phyloP scores from a whole-genome alignment of 768 basidiomycete species.

The Suillus brevipes region DNA sequence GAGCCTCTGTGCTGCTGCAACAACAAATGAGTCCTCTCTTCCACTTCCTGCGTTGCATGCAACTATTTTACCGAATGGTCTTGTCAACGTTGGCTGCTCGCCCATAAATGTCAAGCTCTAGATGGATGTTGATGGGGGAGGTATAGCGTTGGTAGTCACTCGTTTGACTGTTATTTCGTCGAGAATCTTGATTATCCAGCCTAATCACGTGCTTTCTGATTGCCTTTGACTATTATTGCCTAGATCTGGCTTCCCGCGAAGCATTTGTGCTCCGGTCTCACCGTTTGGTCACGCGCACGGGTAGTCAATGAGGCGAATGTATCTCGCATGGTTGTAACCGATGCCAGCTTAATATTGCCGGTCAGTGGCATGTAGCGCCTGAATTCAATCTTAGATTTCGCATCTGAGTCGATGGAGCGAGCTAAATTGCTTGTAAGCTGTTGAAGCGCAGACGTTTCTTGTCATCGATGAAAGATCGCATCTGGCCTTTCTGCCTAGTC shows the following conservation, averaged over 20 bases:
- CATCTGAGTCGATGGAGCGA: neutral
- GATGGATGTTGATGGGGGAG: neutral
- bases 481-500: no score
- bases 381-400: neutral
- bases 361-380: neutral
- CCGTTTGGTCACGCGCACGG: neutral
- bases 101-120: constrained; percentile 4
- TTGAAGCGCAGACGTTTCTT: neutral
- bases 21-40: constrained; percentile 16
- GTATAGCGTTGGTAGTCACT: neutral
- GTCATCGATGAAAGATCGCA: neutral
- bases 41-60: neutral
- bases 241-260: neutral
- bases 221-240: neutral
- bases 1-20: constrained; percentile 27
- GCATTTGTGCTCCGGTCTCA: neutral
- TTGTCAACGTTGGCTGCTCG: constrained; percentile 7
- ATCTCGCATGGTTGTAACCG: neutral
- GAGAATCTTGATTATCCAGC: neutral
- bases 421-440: neutral
- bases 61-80: neutral
- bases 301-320: neutral
- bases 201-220: neutral
- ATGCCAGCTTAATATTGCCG: neutral
- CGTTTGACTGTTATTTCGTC: neutral